Conservation (phyloP, 2,329 filamentous ascomycete genomes). For the Dryadomyces sulphureus region DNA sequence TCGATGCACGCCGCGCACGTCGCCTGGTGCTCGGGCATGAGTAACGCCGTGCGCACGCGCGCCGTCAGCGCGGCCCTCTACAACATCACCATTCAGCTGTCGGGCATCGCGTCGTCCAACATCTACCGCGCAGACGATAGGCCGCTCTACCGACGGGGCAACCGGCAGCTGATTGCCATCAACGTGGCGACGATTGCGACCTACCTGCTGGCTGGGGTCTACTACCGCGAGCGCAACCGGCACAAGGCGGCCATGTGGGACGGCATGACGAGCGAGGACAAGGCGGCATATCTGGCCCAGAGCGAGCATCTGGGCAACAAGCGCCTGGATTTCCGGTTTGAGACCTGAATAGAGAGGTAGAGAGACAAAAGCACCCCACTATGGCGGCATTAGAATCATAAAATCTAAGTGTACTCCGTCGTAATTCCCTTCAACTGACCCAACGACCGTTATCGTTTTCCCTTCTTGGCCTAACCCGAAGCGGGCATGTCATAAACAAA, state of each 20-base stretch:
- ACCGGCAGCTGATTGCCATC: conserved; percentile 36
- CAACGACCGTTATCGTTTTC: too few species aligned
- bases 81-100: conserved; percentile 22
- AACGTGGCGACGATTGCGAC: conserved; percentile 31
- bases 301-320: conserved; percentile 28
- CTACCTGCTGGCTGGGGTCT: conserved; percentile 34
- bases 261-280: conserved; percentile 31
- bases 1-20: background rate
- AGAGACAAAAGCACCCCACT: background rate
- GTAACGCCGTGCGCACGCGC: background rate
- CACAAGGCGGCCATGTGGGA: conserved; percentile 30
- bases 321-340: conserved; percentile 26
- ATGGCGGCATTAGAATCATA: too few species aligned
- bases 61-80: conserved; percentile 3
- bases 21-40: background rate
- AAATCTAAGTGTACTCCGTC: too few species aligned
- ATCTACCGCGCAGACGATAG: conserved; percentile 41
- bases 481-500: too few species aligned
- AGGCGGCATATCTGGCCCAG: conserved; percentile 25
- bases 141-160: conserved; percentile 38
- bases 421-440: too few species aligned
- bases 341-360: background rate
- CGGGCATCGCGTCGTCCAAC: conserved; percentile 18
- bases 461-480: too few species aligned
- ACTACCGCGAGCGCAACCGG: conserved; percentile 32